Evolutionary conservation across 1,139 yeast genomes (phyloP).

Genomic region (Komagataea norvegica): DNA sequence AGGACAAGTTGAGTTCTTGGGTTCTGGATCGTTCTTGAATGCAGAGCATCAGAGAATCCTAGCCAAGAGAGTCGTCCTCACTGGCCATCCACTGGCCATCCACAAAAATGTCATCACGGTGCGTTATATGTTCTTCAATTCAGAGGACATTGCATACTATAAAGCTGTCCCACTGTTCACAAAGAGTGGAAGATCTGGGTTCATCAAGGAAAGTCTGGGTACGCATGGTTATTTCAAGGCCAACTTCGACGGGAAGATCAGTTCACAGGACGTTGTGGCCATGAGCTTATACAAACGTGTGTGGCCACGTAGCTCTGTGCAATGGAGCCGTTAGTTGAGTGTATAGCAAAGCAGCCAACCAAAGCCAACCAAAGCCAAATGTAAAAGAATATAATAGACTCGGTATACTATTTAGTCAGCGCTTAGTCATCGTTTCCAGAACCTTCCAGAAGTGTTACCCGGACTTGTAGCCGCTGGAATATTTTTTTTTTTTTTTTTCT

Average conservation of each 20-base stretch:
- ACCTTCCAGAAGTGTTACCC: conserved; percentile 2
- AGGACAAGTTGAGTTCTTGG: conserved; percentile 62
- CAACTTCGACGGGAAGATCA: conserved; percentile 83
- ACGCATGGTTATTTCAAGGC: conserved; percentile 98
- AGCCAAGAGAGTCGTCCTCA: conserved; percentile 83
- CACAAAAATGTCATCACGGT: conserved; percentile 89
- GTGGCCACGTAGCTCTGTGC: conserved; percentile 64
- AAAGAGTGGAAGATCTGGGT: conserved; percentile 87
- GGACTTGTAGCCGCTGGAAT: background rate
- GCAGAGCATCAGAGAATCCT: conserved; percentile 80
- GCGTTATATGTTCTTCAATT: conserved; percentile 95
- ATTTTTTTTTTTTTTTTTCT: background rate
- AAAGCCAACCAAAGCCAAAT: no score
- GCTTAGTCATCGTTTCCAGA: conserved; percentile 2
- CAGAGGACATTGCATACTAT: conserved; percentile 86
- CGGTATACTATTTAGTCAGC: background rate
- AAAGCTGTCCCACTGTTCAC: conserved; percentile 91
- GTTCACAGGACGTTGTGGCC: conserved; percentile 89
- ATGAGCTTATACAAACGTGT: conserved; percentile 92
- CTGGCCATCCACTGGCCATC: conserved; percentile 94
- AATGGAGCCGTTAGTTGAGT: conserved; percentile 26
- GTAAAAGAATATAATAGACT: background rate
- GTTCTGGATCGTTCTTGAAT: conserved; percentile 86
- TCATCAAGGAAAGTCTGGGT: conserved; percentile 91
- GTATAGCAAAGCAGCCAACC: no score